Evolutionary conservation across 306 rosid species (phyloP).

Genomic region (Malus asiatica): DNA sequence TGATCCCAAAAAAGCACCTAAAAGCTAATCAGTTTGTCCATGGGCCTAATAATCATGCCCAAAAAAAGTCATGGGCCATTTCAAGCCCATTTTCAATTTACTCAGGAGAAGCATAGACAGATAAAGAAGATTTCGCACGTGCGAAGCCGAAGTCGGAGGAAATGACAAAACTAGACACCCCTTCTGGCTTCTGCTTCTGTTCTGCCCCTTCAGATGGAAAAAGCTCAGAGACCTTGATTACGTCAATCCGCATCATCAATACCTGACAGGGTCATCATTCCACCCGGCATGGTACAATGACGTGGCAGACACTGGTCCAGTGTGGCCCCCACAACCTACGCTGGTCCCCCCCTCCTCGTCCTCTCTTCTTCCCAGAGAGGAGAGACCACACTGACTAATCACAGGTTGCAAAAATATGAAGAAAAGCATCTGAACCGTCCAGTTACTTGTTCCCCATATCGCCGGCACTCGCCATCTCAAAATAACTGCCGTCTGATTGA

Average conservation of each 20-base stretch:
- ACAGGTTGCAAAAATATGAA: background rate
- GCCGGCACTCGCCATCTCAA: conserved; percentile 11
- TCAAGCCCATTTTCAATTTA: background rate
- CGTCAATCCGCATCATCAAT: conserved; percentile 13
- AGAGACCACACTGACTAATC: conserved; percentile 7
- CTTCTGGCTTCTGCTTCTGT: too few relatives aligned
- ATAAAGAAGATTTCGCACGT: background rate
- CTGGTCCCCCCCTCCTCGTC: conserved; percentile 9
- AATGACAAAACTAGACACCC: background rate
- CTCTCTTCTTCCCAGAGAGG: background rate
- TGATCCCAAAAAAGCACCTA: background rate
- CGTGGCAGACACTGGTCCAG: conserved; percentile 2
- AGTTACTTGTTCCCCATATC: conserved; percentile 17
- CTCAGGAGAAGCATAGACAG: background rate
- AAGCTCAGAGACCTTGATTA: background rate
- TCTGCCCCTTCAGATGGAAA: background rate
- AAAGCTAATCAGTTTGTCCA: background rate
- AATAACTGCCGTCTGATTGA: conserved; percentile 24
- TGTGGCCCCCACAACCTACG: background rate
- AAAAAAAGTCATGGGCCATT: background rate
- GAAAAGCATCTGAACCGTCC: conserved; percentile 13
- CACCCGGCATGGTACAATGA: conserved; percentile 5
- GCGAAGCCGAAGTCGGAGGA: background rate
- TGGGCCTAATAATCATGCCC: background rate
- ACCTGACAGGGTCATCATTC: conserved; percentile 30